Conservation (phyloP, 2,329 filamentous ascomycete genomes). For the Penicillium frequentans region DNA sequence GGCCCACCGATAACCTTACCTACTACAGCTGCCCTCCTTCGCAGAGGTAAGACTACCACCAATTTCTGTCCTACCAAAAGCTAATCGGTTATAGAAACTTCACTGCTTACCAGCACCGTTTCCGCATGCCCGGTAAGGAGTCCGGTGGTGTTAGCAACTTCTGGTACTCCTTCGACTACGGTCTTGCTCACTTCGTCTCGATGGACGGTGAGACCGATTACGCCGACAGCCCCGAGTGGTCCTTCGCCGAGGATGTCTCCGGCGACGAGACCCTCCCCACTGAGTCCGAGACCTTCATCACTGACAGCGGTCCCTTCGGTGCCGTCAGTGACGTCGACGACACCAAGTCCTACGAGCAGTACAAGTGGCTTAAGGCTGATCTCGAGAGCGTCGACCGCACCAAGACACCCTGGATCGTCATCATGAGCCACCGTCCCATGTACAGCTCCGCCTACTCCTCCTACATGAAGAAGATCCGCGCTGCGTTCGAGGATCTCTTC, state of each 20-base stretch:
- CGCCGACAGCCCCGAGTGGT: conserved; percentile 48
- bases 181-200: conserved; percentile 53
- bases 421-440: conserved; percentile 53
- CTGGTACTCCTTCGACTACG: conserved; percentile 58
- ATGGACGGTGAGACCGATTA: conserved; percentile 54
- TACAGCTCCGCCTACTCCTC: conserved; percentile 47
- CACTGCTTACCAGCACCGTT: conserved; percentile 54
- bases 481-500: conserved; percentile 48
- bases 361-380: conserved; percentile 40
- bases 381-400: conserved; percentile 46
- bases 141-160: conserved; percentile 53
- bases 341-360: conserved; percentile 49
- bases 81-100: conserved; percentile 40
- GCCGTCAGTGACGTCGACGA: conserved; percentile 41
- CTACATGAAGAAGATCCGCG: conserved; percentile 47
- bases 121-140: conserved; percentile 53
- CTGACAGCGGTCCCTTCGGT: conserved; percentile 53
- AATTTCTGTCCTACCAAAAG: neutral
- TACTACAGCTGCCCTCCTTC: conserved; percentile 56
- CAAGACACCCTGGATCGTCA: conserved; percentile 53
- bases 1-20: conserved; percentile 38
- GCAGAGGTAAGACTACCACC: conserved; percentile 39
- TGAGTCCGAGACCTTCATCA: conserved; percentile 46
- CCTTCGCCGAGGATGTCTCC: conserved; percentile 45
- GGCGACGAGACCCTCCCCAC: conserved; percentile 44